These are phyloP conservation scores for Ochetophila trinervis DNA, from an alignment of 306 rosid genomes.

Conservation along the genomic window DNA sequence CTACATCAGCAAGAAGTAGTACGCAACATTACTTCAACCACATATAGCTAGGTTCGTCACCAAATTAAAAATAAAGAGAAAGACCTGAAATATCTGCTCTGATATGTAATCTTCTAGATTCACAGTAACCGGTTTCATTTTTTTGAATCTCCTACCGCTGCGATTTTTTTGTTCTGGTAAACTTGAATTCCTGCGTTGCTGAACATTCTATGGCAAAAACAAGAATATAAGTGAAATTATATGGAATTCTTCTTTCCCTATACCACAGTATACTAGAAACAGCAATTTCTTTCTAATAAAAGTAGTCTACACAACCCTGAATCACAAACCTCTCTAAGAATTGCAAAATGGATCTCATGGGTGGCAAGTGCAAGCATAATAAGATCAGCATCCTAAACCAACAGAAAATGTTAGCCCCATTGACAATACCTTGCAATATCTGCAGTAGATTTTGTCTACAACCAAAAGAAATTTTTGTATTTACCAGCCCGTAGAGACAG, in stretches of 20 bases:
- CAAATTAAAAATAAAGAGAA: background rate
- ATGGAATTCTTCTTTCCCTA: background rate
- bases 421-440: too few relatives aligned
- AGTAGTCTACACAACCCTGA: background rate
- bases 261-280: background rate
- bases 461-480: background rate
- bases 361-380: conserved; percentile 34
- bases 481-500: conserved; percentile 34
- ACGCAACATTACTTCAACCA: too few relatives aligned
- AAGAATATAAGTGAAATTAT: background rate
- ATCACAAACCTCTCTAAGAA: conserved; percentile 33
- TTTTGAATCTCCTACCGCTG: background rate
- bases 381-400: conserved; percentile 32
- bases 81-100: conserved; percentile 26
- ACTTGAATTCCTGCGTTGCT: background rate
- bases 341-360: conserved; percentile 28
- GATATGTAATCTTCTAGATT: conserved; percentile 13
- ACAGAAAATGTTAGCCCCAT: conserved; percentile 1
- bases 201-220: conserved; percentile 10
- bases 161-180: too few relatives aligned
- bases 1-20: too few relatives aligned
- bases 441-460: background rate
- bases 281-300: background rate
- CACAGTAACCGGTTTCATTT: background rate
- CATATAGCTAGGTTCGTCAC: background rate